Evolutionary conservation across 2,329 filamentous ascomycete species (phyloP).

Genomic region (Didymella arachidicola): DNA sequence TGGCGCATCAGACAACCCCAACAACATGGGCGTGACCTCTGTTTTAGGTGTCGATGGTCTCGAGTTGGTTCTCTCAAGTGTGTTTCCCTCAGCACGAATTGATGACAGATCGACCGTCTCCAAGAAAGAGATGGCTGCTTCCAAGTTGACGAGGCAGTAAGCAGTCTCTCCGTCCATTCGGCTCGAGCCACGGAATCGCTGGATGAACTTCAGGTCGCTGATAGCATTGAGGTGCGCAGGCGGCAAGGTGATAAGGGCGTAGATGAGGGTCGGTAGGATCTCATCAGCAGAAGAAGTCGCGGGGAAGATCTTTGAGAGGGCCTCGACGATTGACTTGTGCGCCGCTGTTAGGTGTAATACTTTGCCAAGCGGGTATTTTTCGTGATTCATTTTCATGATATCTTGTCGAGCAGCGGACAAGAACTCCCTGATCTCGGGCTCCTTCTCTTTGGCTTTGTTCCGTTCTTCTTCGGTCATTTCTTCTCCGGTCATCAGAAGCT

Average conservation of each 20-base stretch:
- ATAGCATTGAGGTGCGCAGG: constrained; percentile 87
- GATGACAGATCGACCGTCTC: constrained; percentile 95
- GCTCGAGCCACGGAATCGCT: constrained; percentile 83
- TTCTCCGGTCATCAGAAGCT: constrained; percentile 69
- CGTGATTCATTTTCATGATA: constrained; percentile 82
- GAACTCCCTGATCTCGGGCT: constrained; percentile 74
- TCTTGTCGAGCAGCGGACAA: constrained; percentile 73
- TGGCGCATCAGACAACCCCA: constrained; percentile 49
- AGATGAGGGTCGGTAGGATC: constrained; percentile 96
- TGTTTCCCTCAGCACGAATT: constrained; percentile 76
- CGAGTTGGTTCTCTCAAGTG: constrained; percentile 60
- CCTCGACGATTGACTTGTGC: constrained; percentile 95
- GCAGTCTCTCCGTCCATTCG: constrained; percentile 94
- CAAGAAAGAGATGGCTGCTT: constrained; percentile 92
- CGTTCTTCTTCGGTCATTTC: constrained; percentile 64
- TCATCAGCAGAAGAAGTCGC: constrained; percentile 92
- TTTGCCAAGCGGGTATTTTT: constrained; percentile 89
- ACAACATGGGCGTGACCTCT: constrained; percentile 51
- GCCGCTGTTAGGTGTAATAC: constrained; percentile 85
- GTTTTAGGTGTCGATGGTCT: constrained; percentile 57
- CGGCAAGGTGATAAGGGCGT: constrained; percentile 88
- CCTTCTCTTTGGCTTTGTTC: constrained; percentile 61
- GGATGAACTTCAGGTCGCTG: constrained; percentile 94
- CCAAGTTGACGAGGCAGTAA: constrained; percentile 94
- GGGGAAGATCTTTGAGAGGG: constrained; percentile 69